phyloP scores from a whole-genome alignment of 2,329 filamentous ascomycete genomes.

The Fusarium piperis region DNA sequence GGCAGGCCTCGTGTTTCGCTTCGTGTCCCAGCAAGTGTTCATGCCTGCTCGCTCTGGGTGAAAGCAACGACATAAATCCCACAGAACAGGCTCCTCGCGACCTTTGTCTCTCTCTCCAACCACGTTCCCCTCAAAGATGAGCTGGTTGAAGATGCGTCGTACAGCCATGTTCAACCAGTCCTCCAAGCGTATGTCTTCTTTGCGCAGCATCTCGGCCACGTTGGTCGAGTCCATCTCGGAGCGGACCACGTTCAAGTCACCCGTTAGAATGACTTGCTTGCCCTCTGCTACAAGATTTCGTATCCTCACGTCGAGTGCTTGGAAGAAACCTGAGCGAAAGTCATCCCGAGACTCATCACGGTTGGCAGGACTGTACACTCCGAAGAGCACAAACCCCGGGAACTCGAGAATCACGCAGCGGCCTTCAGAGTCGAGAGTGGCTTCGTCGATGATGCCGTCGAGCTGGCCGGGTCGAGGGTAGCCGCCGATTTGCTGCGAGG shows the following conservation, averaged over 20 bases:
- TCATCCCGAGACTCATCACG: slow-evolving; percentile 84
- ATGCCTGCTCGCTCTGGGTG: slow-evolving; percentile 84
- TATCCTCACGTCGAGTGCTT: slow-evolving; percentile 82
- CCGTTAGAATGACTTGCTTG: slow-evolving; percentile 85
- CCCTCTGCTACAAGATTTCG: slow-evolving; percentile 84
- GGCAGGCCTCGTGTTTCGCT: slow-evolving; percentile 92
- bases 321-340: slow-evolving; percentile 83
- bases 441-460: slow-evolving; percentile 70
- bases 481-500: slow-evolving; percentile 83
- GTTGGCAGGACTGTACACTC: slow-evolving; percentile 91
- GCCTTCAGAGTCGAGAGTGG: slow-evolving; percentile 86
- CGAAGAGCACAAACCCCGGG: slow-evolving; percentile 91
- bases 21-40: slow-evolving; percentile 98
- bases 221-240: slow-evolving; percentile 80
- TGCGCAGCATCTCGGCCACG: slow-evolving; percentile 75
- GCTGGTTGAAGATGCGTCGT: slow-evolving; percentile 83
- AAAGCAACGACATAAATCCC: slow-evolving; percentile 85
- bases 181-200: slow-evolving; percentile 72
- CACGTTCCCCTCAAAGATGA: slow-evolving; percentile 79
- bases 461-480: slow-evolving; percentile 81
- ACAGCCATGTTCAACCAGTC: slow-evolving; percentile 79
- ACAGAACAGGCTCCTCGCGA: slow-evolving; percentile 76
- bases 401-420: slow-evolving; percentile 93
- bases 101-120: slow-evolving; percentile 73
- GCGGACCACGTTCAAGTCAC: slow-evolving; percentile 85